Base-by-base conservation (phyloP, 352 stramenopile species). In the Phytophthora fragariaefolia region DNA sequence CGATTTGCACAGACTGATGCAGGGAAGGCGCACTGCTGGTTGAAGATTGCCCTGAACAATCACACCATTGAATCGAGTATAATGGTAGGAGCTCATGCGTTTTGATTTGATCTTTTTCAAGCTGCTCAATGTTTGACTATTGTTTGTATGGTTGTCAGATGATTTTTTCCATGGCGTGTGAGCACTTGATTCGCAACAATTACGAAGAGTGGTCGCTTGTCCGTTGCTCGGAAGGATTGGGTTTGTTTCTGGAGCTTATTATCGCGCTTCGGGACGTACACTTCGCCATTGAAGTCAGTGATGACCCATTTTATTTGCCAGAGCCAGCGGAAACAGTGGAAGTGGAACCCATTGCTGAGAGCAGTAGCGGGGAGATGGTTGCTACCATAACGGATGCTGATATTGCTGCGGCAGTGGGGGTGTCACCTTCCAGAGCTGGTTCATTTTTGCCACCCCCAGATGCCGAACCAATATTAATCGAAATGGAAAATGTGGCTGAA, bases 161-260 rank as follows among this genome's bases (percentile, higher is more conserved):
- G 56, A 89, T 93, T 23, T 91, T 90, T 40, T 93, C 85, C 0
- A 81, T 88, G 67, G 60, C 78, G 1, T 93, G 85, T 30, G 87
- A 93, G 53, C 71, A 90, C 61, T 70, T 95, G 45, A 84, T 93
- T 27, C 78, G 75, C 20, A 73, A 83, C 12, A 93, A 77, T 48
- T 95, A 93, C 56, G 85, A 95, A 22, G 83, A 95, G n/a, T 89
- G 80, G 80, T 81, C 87, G n/a, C 63, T 95, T 1, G 76, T 93
- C 68, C 83, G 87, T 4, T 93, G 81, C 56, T 80, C 71, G 3
- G 85, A 95, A 75, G 83, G 82, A 13, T 66, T 90, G 38, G 80
- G 84, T 2, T 30, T 93, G 13, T 91, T 95, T 63, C 52, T 92
- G 9, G 85, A 95, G 57, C 80, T 95, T 54, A 66, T 93, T 38